phyloP scores from a whole-genome alignment of 192 early-diverging fungal genomes.

The Coemansia sp. region DNA sequence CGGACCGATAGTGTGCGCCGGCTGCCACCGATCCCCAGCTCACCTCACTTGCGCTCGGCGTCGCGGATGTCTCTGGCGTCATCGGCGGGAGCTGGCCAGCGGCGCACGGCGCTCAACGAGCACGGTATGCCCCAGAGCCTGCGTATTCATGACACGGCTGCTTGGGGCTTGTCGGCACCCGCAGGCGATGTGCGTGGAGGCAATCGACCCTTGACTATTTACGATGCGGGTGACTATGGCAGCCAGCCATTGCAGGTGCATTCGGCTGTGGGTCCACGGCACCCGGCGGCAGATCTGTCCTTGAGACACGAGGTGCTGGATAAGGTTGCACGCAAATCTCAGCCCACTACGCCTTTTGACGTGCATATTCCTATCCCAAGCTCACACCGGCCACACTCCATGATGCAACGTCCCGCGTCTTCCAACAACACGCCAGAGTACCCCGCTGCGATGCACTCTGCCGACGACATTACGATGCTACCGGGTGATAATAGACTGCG shows the following conservation, averaged over 20 bases:
- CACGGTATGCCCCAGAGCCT: background rate
- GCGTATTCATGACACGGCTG: background rate
- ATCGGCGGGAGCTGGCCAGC: background rate
- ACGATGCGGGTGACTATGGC: slow-evolving; percentile 15
- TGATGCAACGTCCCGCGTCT: slow-evolving; percentile 18
- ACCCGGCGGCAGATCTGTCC: slow-evolving; percentile 14
- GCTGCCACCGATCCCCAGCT: slow-evolving; percentile 37
- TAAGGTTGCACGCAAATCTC: slow-evolving; percentile 43
- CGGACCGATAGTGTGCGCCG: slow-evolving; percentile 2
- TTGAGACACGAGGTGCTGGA: slow-evolving; percentile 46
- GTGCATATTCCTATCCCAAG: slow-evolving; percentile 9
- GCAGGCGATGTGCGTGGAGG: background rate
- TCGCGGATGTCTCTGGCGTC: slow-evolving; percentile 38
- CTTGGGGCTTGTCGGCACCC: background rate
- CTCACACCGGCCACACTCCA: slow-evolving; percentile 16
- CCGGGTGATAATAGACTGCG: slow-evolving; percentile 34
- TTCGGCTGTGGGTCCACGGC: slow-evolving; percentile 14
- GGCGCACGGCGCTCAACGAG: slow-evolving; percentile 1
- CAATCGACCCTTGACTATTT: slow-evolving; percentile 11
- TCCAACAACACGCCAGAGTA: slow-evolving; percentile 1
- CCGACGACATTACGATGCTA: slow-evolving; percentile 35
- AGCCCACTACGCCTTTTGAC: slow-evolving; percentile 42
- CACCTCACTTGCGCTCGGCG: slow-evolving; percentile 22
- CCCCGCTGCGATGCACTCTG: background rate
- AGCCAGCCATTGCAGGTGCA: slow-evolving; percentile 34